Conservation (phyloP, 2,329 filamentous ascomycete species). For the Ophiosphaerella herpotricha region DNA sequence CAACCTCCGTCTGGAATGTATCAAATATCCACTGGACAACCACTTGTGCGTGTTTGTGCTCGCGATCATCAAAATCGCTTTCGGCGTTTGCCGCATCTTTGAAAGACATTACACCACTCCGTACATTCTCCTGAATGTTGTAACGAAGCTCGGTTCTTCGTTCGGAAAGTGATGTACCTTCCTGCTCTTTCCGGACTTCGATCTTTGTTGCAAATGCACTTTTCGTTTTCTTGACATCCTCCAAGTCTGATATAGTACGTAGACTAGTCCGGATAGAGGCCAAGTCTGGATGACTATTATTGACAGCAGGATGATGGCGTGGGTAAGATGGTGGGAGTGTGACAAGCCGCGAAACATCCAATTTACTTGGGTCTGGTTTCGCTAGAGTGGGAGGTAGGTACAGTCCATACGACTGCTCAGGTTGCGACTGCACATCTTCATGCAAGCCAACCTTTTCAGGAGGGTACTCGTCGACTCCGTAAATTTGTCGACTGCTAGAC, state of each 20-base stretch:
- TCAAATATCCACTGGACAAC: conserved; percentile 81
- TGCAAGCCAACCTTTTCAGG: conserved; percentile 67
- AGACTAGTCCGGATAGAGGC: conserved; percentile 75
- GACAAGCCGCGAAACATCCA: conserved; percentile 90
- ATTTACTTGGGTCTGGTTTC: conserved; percentile 58
- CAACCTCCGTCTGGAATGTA: conserved; percentile 77
- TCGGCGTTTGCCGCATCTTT: conserved; percentile 83
- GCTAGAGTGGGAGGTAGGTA: conserved; percentile 46
- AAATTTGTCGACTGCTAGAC: conserved; percentile 41
- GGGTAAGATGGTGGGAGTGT: conserved; percentile 94
- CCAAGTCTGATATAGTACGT: conserved; percentile 72
- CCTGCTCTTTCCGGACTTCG: conserved; percentile 59
- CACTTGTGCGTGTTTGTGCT: conserved; percentile 72
- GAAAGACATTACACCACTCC: conserved; percentile 77
- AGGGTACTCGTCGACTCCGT: conserved; percentile 64
- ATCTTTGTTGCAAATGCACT: conserved; percentile 57
- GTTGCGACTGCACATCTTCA: conserved; percentile 44
- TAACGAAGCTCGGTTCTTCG: conserved; percentile 69
- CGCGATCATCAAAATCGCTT: conserved; percentile 71
- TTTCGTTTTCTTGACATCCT: conserved; percentile 72
- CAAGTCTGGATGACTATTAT: conserved; percentile 93
- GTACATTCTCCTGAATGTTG: conserved; percentile 79
- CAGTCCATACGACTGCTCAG: conserved; percentile 46
- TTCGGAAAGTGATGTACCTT: conserved; percentile 59
- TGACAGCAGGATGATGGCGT: conserved; percentile 91